These are phyloP conservation scores for Podila minutissima DNA, from an alignment of 192 early-diverging fungal species.

Conservation along the genomic window DNA sequence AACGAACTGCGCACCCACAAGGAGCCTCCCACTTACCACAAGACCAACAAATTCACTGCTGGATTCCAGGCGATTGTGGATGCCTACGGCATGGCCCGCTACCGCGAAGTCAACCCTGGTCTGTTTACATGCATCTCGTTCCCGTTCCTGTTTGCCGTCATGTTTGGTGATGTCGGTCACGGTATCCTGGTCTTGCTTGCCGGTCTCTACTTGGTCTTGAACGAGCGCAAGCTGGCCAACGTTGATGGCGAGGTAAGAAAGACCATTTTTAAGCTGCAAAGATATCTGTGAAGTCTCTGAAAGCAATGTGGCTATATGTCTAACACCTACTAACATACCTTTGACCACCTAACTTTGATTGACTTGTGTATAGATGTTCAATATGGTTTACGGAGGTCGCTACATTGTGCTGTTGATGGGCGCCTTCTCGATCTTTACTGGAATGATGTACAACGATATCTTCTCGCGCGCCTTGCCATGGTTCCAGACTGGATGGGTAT, in stretches of 20 bases:
- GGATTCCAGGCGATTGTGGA: conserved; percentile 98
- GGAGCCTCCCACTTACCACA: conserved; percentile 94
- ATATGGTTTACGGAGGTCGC: conserved; percentile 93
- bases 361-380: conserved; percentile 68
- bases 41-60: conserved; percentile 96
- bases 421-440: conserved; percentile 96
- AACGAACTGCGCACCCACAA: conserved; percentile 87
- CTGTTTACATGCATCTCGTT: conserved; percentile 97
- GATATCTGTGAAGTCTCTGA: too few relatives aligned
- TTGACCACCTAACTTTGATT: neutral
- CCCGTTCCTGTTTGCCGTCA: conserved; percentile 99
- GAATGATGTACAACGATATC: conserved; percentile 98
- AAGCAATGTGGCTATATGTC: too few relatives aligned
- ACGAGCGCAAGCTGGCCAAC: conserved; percentile 83
- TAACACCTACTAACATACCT: too few relatives aligned
- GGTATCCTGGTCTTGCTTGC: conserved; percentile 86
- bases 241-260: conserved; percentile 79
- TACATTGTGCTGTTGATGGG: conserved; percentile 99
- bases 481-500: conserved; percentile 83
- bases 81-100: conserved; percentile 96
- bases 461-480: conserved; percentile 86
- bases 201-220: conserved; percentile 78
- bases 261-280: too few relatives aligned
- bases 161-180: conserved; percentile 99
- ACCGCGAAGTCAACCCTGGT: conserved; percentile 98